Base-by-base conservation (phyloP, 116 monocot species). In the Zostera marina region DNA sequence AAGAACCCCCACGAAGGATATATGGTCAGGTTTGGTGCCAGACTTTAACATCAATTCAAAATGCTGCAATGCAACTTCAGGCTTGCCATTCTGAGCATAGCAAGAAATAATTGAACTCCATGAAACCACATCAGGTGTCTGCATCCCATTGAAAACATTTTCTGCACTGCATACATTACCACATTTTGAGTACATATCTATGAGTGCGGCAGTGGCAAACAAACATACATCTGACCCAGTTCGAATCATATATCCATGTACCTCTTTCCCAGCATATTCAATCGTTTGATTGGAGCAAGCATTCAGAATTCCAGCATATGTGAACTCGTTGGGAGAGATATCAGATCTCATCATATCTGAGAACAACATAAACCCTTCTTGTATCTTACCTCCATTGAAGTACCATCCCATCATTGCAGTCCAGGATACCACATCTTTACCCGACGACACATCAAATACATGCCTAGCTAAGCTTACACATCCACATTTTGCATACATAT, bases 131-230 rank as follows among this genome's bases (percentile, higher is more conserved):
- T 94, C 88, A 0, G 72, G 80, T 19, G 67, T 61, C 13, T 51
- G 20, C 82, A 88, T 85, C 19, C 55, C 63, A 48, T 76, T 68
- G 59, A 88, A 94, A 9, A 80, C 74, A 6, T 45, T 23, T 8
- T 70, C 56, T 5, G 82, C 88, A 24, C 68, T 66, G 15, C 62
- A 62, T 16, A 85, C 63, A 61, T 77, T 80, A 24, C 85, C 88
- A 48, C 81, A 88, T 58, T 88, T 94, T 3, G 94, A 68, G 47
- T 94, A 94, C 94, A 94, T 79, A 54, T 85, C 77, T 6, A 94
- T 58, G 0, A 94, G 56, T 0, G 85, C 73, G 22, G 77, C 73
- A 9, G 72, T 70, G 9, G 85, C 77, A 43, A 88, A 94, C 3
- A 82, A 73, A 17, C 42, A 66, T 0, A 65, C 53, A 11, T 68